Evolutionary conservation across 805 yeast genomes (phyloP).

Genomic region (Sugiyamaella valdiviana): DNA sequence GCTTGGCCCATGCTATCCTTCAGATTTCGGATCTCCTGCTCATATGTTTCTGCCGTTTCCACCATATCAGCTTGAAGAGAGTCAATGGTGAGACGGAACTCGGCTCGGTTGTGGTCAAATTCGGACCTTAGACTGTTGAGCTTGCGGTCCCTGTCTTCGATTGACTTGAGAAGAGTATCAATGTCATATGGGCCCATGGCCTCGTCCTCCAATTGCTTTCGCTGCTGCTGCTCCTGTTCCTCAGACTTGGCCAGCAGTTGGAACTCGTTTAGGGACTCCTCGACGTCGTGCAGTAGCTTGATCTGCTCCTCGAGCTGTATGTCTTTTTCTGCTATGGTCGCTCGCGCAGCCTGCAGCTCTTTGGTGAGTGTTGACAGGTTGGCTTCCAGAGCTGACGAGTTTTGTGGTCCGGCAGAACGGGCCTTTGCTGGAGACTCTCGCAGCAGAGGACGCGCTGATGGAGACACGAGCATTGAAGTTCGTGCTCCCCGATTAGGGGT

Average conservation of each 20-base stretch:
- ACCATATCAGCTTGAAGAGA: constrained; percentile 23
- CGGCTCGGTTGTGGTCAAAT: constrained; percentile 27
- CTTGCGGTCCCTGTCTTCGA: constrained; percentile 27
- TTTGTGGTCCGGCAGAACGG: background rate
- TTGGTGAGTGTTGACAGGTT: constrained; percentile 15
- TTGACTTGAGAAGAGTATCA: constrained; percentile 25
- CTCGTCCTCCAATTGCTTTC: constrained; percentile 11
- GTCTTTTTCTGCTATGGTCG: constrained; percentile 21
- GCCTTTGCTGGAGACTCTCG: constrained; percentile 2
- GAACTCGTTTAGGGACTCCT: constrained; percentile 41
- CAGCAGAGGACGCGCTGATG: background rate
- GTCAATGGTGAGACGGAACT: constrained; percentile 29
- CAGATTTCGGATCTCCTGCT: constrained; percentile 18
- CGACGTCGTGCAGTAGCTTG: constrained; percentile 43
- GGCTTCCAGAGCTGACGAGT: constrained; percentile 5
- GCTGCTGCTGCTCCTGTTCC: constrained; percentile 6
- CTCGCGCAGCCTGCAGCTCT: constrained; percentile 20
- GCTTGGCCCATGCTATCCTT: constrained; percentile 20
- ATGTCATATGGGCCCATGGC: constrained; percentile 20
- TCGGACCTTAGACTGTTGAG: constrained; percentile 24
- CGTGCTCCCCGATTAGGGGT: constrained; percentile 3
- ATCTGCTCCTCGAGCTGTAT: constrained; percentile 39
- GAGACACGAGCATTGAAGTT: background rate
- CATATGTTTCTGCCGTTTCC: constrained; percentile 21
- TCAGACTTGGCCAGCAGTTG: constrained; percentile 19